Evolutionary conservation across 768 basidiomycete species (phyloP), one percentile per base, ranked within the genome.

Genomic region (Serendipita indica): DNA sequence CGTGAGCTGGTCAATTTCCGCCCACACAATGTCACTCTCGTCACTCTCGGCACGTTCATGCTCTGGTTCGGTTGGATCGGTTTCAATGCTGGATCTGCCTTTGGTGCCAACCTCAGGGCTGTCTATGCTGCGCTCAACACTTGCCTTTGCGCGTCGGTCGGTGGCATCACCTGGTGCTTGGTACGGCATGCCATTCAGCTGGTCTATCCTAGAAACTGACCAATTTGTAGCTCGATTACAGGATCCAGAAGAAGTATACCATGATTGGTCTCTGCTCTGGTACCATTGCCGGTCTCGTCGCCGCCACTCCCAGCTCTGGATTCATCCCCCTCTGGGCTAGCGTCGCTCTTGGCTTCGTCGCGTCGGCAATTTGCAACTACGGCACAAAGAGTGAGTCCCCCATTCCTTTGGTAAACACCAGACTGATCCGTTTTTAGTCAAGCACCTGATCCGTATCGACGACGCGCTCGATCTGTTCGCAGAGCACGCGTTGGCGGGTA

Each of bases 261-360:
- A 90, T 90, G 79, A 89, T 94, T 63, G 89, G 89, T 30, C 86
- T 96, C 69, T 94, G 92, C 71, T 89, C 80, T 1, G 91, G 91
- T 22, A 88, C 89, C 18, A 86, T 94, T 62, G 84, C 89, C 22
- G 90, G 89, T 41, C 77, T 89, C 49, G 89, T 92, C 57, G 87
- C 86, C 33, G 89, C 89, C 41, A 93, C 90, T 13, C 91, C 92
- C 7, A 83, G 87, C 7, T 84, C 85, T 12, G 91, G 92, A 33
- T 92, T 72, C 69, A 74, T 94, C 34, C 80, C 80, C 30, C 76
- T 84, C 2, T 89, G 90, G 79, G 79, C 82, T 0, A 77, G 87
- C 35, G 75, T 93, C 28, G 73, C 89, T 27, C 77, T 85, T 62
- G 92, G 92, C 37, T 69, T 84, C 64, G 66, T 91, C 52, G 77